A percentile compares a stretch with the other conserved stretches of the same genome.
phyloP scores from a whole-genome alignment of 257 asterid genomes.

The Anisodus acutangulus region DNA sequence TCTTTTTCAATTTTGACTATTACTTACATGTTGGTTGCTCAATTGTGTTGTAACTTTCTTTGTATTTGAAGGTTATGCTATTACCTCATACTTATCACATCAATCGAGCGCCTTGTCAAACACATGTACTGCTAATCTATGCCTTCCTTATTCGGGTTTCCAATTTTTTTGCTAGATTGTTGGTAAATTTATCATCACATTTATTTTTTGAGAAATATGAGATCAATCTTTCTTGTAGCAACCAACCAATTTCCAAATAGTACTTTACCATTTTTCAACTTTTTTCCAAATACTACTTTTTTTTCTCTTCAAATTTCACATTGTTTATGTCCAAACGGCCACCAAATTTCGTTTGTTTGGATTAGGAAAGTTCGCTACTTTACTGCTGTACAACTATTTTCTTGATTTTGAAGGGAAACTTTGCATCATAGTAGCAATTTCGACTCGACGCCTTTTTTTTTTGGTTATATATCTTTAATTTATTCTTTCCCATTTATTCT shows the following conservation, averaged over 20 bases:
- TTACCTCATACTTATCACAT: constrained; percentile 81
- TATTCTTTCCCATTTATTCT: constrained; percentile 3
- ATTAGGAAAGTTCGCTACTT: not conserved
- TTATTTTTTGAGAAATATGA: not conserved
- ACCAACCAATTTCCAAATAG: too few relatives aligned
- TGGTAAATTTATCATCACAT: not conserved
- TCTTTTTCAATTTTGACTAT: not conserved
- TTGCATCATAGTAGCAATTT: constrained; percentile 7
- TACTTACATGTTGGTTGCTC: not conserved
- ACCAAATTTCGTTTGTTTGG: not conserved
- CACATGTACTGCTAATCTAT: constrained; percentile 61
- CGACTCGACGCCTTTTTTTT: not conserved
- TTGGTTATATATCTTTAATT: not conserved
- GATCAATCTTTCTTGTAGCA: not conserved
- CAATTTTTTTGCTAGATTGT: not conserved
- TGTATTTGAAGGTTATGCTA: constrained; percentile 53
- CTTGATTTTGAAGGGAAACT: constrained; percentile 18
- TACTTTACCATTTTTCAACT: too few relatives aligned
- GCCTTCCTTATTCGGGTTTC: not conserved
- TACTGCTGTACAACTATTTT: not conserved
- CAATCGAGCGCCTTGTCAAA: constrained; percentile 63
- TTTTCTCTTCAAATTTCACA: too few relatives aligned
- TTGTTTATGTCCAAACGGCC: too few relatives aligned
- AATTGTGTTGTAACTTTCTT: not conserved
- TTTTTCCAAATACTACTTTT: too few relatives aligned